Evolutionary conservation across 129 eudicot genomes (phyloP).

Genomic region (Daucus carota): DH1_v3.0 NC_030386.2:14955001-14955500

Average conservation of each 20-base stretch:
- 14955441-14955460: slow-evolving; percentile 59
- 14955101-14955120: background rate
- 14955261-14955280: slow-evolving; percentile 32
- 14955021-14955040: background rate
- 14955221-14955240: background rate
- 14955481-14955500: slow-evolving; percentile 30
- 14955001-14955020: background rate
- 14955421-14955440: slow-evolving; percentile 81
- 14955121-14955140: background rate
- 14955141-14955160: background rate
- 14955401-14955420: slow-evolving; percentile 84
- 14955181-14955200: background rate
- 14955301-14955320: slow-evolving; percentile 35
- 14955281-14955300: slow-evolving; percentile 32
- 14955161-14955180: background rate
- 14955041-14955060: background rate
- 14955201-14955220: background rate
- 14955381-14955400: slow-evolving; percentile 36
- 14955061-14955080: background rate
- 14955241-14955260: background rate
- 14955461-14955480: slow-evolving; percentile 36
- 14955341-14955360: slow-evolving; percentile 6
- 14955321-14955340: slow-evolving; percentile 33
- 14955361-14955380: slow-evolving; percentile 22
- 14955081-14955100: background rate